A percentile compares a stretch with the other conserved stretches of the same genome.
phyloP scores from a whole-genome alignment of 805 yeast species.

The Candida rishiriensis region DNA sequence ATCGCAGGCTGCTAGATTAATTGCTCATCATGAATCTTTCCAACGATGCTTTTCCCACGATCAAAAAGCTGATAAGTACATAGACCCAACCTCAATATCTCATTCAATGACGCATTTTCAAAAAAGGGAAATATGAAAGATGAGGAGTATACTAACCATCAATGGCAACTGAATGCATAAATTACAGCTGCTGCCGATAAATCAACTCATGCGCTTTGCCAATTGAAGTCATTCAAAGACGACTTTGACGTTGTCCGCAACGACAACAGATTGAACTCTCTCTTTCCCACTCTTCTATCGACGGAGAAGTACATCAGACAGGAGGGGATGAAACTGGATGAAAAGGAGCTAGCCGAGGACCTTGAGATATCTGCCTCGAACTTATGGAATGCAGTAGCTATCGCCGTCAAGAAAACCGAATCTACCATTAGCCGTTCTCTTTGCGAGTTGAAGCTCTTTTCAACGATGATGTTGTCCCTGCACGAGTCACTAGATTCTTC shows the following conservation, averaged over 20 bases:
- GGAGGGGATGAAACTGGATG: neutral
- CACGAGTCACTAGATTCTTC: conserved; percentile 26
- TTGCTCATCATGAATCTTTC: neutral
- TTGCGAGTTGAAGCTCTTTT: conserved; percentile 25
- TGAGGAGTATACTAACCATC: neutral
- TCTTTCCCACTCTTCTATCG: conserved; percentile 11
- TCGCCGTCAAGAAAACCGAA: conserved; percentile 21
- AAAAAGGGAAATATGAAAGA: too few relatives aligned
- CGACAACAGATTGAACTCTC: conserved; percentile 10
- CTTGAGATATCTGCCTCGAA: conserved; percentile 23
- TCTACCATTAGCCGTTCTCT: conserved; percentile 6
- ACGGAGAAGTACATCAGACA: conserved; percentile 10
- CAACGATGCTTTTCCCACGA: conserved; percentile 2
- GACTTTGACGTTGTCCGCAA: conserved; percentile 15
- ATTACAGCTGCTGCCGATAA: conserved; percentile 12
- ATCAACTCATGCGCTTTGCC: conserved; percentile 1
- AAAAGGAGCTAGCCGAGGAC: conserved; percentile 1
- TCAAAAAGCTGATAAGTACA: conserved; percentile 7
- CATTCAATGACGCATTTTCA: neutral
- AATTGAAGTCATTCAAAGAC: conserved; percentile 8
- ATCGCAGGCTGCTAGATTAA: neutral
- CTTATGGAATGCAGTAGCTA: conserved; percentile 34
- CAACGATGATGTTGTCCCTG: conserved; percentile 29
- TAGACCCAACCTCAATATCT: neutral
- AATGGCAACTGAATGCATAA: too few relatives aligned